These are phyloP conservation scores for Alternaria arborescens DNA, from an alignment of 2,329 filamentous ascomycete species.

Conservation along the genomic window DNA sequence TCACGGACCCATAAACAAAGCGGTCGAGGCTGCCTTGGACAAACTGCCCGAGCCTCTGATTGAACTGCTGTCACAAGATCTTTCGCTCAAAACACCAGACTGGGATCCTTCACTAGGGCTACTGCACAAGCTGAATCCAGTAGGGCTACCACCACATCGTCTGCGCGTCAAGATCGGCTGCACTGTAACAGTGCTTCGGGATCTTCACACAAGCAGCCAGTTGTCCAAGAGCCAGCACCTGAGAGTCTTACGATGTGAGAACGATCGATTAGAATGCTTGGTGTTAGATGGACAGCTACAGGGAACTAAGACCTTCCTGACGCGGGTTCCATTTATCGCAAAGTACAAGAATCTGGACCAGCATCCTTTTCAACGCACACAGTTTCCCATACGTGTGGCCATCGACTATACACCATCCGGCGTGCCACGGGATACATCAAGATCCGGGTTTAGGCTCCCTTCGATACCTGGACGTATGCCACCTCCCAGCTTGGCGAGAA, in stretches of 20 bases:
- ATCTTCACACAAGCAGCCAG: constrained; percentile 40
- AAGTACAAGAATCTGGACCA: constrained; percentile 41
- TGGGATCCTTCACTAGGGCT: constrained; percentile 42
- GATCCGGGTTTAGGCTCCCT: constrained; percentile 34
- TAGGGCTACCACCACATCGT: constrained; percentile 45
- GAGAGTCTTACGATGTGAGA: constrained; percentile 38
- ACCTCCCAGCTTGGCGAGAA: constrained; percentile 16
- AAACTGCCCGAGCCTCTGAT: constrained; percentile 39
- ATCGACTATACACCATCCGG: constrained; percentile 21
- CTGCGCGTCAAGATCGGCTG: constrained; percentile 47
- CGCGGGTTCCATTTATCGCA: constrained; percentile 37
- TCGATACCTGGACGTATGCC: constrained; percentile 21
- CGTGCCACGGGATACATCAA: constrained; percentile 12
- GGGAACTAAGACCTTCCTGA: constrained; percentile 44
- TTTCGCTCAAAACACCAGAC: constrained; percentile 20
- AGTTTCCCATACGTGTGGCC: constrained; percentile 46
- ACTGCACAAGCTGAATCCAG: constrained; percentile 45
- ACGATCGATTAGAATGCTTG: constrained; percentile 43
- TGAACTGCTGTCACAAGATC: constrained; percentile 46
- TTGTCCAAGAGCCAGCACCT: constrained; percentile 46
- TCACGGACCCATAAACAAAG: constrained; percentile 44
- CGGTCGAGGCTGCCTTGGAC: constrained; percentile 34
- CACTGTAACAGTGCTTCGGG: constrained; percentile 38
- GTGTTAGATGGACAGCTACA: constrained; percentile 46
- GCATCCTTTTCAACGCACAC: constrained; percentile 38